Evolutionary conservation across 2,329 filamentous ascomycete genomes (phyloP), one percentile per base, ranked within the genome.

Genomic region (Ophiostoma tasmaniense): DNA sequence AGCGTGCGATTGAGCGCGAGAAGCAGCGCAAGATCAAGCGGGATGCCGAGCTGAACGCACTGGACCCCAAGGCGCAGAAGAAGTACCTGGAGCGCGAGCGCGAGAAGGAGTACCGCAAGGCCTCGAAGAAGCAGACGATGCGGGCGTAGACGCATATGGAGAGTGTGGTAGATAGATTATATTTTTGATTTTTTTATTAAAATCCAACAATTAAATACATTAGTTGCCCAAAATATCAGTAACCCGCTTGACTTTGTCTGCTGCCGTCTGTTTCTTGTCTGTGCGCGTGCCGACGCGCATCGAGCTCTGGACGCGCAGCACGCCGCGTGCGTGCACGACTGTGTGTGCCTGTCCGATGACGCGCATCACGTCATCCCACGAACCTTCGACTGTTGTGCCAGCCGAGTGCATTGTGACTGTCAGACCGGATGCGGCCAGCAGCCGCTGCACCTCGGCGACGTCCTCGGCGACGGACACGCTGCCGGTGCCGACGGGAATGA

Each of bases 321-420:
- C 86, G n/a, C 92, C 92, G 71, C 87, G 85, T 71, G 87, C 80
- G 76, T 96, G 93, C 28, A 96, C 86, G 64, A 92, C 81, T 0
- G 85, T 84, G 80, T 96, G 93, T 3, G 91, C 91, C 80, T 94
- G 91, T n/a, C 93, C 93, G 73, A 96, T 90, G 35, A 93, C 84
- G 69, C 81, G 83, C 84, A 96, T 93, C 70, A 96, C 93, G 39
- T 90, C 87, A 73, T 96, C 91, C 94, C 95, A 98, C 55, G 88
- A 85, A 2, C 94, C 95, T 81, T 98, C 94, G 68, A 98, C 86
- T 0, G 94, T 98, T 0, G 94, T 97, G 14, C 94, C 95, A 1
- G 93, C 93, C 33, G 91, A 93, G 80, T 98, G 94, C 92, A 98
- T 95, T 64, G 85, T 88, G 77, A 93, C 94, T 72, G 87, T 89